Evolutionary conservation across 306 rosid genomes (phyloP), one percentile per base, ranked within the genome.

Genomic region (Quercus agrifolia): DNA sequence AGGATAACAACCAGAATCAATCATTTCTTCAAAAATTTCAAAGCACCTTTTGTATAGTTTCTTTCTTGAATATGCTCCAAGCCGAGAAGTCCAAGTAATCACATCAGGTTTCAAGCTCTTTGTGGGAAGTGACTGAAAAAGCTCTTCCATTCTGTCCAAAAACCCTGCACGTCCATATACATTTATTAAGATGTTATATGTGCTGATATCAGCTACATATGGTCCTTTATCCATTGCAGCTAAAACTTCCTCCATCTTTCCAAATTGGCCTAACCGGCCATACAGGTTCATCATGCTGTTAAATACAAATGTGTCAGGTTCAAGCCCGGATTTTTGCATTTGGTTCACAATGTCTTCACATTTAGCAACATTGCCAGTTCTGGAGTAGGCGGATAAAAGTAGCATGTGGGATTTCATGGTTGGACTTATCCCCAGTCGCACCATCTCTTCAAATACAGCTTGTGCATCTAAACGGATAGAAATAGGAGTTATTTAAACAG

Each of bases 321-420:
- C 81, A 56, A 95, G 56, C 19, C 98, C 94, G 1, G 94, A 90
- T 74, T 89, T 84, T 18, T 74, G 93, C 84, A 95, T 85, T 81
- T 86, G 98, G 83, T 86, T 86, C 15, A 95, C 89, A 49, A 93
- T 86, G 54, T 89, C 91, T 77, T 93, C 99, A 74, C 97, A 95
- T 82, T 88, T 93, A 14, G 84, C 82, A 64, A 88, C 90, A 61
- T 83, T 91, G 14, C 99, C 91, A 3, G 85, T 67, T 79, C 83
- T 88, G 18, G 98, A 93, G 85, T 89, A 90, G 63, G 97, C 97
- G 12, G 94, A 91, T 19, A 91, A 70, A 79, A 95, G 98, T 70
- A 93, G 90, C 99, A 93, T 91, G 79, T 93, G 98, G 75, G 99
- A 95, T 81, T 93, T 95, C 94, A 91, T 91, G 51, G 98, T 93